Evolutionary conservation across 2,329 filamentous ascomycete genomes (phyloP).

Genomic region (Talaromyces sp.): DNA sequence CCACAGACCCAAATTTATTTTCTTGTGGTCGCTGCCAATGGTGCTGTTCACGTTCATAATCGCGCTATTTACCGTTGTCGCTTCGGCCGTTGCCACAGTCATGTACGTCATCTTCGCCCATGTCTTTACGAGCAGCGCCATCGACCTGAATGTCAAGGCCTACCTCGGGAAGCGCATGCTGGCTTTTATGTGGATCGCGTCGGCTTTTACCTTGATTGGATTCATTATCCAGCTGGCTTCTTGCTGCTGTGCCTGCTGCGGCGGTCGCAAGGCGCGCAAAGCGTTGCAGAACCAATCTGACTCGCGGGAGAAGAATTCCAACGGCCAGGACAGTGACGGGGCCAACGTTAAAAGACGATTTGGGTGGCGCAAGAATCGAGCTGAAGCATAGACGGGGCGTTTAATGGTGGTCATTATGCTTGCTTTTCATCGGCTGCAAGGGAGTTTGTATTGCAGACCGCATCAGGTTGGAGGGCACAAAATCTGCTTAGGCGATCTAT

Average conservation of each 20-base stretch:
- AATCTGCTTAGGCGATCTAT: background rate
- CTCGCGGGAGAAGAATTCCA: background rate
- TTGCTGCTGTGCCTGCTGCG: constrained; percentile 62
- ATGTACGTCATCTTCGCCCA: constrained; percentile 80
- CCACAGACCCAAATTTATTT: constrained; percentile 32
- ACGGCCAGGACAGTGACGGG: background rate
- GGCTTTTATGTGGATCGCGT: constrained; percentile 83
- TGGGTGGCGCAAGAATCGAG: constrained; percentile 5
- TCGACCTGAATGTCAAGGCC: constrained; percentile 71
- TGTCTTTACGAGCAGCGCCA: constrained; percentile 63
- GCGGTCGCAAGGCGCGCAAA: constrained; percentile 34
- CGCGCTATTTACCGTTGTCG: constrained; percentile 64
- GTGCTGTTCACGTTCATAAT: constrained; percentile 64
- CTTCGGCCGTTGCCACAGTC: constrained; percentile 70
- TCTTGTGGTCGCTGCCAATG: constrained; percentile 59
- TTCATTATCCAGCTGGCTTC: constrained; percentile 71
- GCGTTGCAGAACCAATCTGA: constrained; percentile 20
- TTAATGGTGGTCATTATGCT: background rate
- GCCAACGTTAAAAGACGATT: constrained; percentile 1
- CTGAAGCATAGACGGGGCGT: constrained; percentile 1
- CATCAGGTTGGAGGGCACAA: background rate
- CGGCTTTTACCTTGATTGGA: constrained; percentile 61
- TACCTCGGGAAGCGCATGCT: constrained; percentile 70
- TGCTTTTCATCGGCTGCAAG: background rate
- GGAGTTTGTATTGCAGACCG: background rate